A percentile compares a stretch with the other conserved stretches of the same genome.
Evolutionary conservation across 2,329 filamentous ascomycete species (phyloP).

Genomic region (Claviceps sp.): DNA sequence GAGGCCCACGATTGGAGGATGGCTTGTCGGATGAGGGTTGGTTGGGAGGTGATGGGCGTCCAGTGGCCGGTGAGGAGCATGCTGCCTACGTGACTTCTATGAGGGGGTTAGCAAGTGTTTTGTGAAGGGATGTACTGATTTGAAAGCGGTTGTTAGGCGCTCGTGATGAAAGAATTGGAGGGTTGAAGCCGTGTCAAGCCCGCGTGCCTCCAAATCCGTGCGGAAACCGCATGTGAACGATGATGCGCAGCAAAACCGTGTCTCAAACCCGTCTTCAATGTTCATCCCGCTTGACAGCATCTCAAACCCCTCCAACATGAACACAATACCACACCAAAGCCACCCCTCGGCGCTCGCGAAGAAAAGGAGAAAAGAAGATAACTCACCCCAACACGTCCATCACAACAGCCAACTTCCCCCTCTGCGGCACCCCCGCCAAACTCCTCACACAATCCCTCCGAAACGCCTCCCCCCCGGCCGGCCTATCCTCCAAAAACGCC

Average conservation of each 20-base stretch:
- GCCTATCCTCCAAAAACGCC: constrained; percentile 38
- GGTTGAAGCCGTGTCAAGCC: no score
- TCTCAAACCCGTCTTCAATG: no score
- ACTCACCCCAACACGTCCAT: constrained; percentile 32
- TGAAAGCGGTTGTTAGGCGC: no score
- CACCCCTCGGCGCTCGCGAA: neutral
- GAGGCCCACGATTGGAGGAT: constrained; percentile 50
- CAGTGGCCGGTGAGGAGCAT: constrained; percentile 55
- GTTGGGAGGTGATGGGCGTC: constrained; percentile 47
- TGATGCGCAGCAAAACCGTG: no score
- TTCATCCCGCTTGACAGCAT: no score
- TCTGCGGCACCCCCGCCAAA: constrained; percentile 23
- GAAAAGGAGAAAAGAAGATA: neutral
- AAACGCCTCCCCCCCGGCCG: constrained; percentile 39
- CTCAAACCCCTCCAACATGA: no score
- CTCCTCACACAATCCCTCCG: constrained; percentile 32
- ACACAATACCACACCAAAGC: no score
- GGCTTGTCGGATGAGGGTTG: constrained; percentile 43
- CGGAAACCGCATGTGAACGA: no score
- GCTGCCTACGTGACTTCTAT: constrained; percentile 47
- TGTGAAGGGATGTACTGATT: no score
- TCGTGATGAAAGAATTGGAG: no score
- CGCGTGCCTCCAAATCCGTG: no score
- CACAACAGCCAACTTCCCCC: constrained; percentile 24
- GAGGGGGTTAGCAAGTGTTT: no score